A percentile compares a stretch with the other conserved stretches of the same genome.
phyloP scores from a whole-genome alignment of 345 rosid genomes.

The Camelina sativa region DNA sequence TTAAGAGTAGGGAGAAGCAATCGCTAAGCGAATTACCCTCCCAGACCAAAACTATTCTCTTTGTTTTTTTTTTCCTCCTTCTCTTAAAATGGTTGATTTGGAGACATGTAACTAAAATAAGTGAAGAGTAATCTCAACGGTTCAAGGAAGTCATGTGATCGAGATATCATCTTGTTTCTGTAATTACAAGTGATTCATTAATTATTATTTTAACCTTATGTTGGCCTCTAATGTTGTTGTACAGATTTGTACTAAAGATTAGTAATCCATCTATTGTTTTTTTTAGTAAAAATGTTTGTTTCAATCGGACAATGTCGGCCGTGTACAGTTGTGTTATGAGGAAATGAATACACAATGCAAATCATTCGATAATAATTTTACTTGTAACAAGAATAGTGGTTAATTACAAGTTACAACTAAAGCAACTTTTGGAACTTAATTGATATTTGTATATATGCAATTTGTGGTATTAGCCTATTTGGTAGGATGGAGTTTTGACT shows the following conservation, averaged over 20 bases:
- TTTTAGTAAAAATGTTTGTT: not conserved
- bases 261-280: not conserved
- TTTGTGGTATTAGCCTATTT: constrained; percentile 4
- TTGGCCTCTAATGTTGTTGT: not conserved
- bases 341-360: constrained; percentile 4
- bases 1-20: not conserved
- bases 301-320: not conserved
- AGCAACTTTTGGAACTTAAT: not conserved
- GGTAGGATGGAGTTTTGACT: constrained; percentile 31
- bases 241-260: not conserved
- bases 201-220: not conserved
- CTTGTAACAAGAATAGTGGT: too few species aligned
- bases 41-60: constrained; percentile 22
- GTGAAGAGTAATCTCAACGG: not conserved
- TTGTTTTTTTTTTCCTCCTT: constrained; percentile 23
- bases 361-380: not conserved
- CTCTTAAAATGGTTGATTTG: constrained; percentile 15
- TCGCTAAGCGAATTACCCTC: constrained; percentile 28
- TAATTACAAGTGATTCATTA: not conserved
- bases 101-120: constrained; percentile 26
- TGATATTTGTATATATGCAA: not conserved
- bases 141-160: constrained; percentile 12
- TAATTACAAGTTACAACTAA: not conserved
- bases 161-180: not conserved
- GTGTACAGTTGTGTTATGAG: not conserved